These are phyloP conservation scores for Tolypocladium nubicola DNA, from an alignment of 2,329 filamentous ascomycete species.

Conservation along the genomic window DNA sequence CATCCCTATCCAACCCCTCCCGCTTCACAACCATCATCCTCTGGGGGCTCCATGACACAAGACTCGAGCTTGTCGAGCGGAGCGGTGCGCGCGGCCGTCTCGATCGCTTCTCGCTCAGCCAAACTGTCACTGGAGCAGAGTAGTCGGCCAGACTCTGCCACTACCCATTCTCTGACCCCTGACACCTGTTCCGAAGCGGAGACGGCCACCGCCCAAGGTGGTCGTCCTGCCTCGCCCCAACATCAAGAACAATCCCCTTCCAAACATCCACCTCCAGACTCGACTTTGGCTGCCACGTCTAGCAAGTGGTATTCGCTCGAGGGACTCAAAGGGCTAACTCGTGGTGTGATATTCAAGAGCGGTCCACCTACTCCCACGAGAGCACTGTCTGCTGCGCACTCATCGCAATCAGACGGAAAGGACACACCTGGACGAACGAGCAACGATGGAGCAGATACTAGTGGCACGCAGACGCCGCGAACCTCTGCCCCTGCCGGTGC, in stretches of 20 bases:
- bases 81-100: slow-evolving; percentile 11
- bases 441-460: slow-evolving; percentile 32
- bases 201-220: background rate
- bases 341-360: slow-evolving; percentile 66
- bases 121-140: slow-evolving; percentile 2
- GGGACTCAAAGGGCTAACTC: slow-evolving; percentile 81
- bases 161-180: slow-evolving; percentile 1
- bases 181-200: slow-evolving; percentile 1
- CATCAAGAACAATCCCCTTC: slow-evolving; percentile 19
- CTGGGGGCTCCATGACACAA: slow-evolving; percentile 18
- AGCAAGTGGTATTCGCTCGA: slow-evolving; percentile 53
- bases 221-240: slow-evolving; percentile 1
- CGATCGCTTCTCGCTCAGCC: slow-evolving; percentile 8
- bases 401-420: slow-evolving; percentile 36
- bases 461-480: slow-evolving; percentile 42
- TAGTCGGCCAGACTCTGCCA: slow-evolving; percentile 1
- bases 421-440: slow-evolving; percentile 25
- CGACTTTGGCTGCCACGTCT: slow-evolving; percentile 24
- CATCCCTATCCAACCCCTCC: slow-evolving; percentile 47
- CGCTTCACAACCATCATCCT: slow-evolving; percentile 35
- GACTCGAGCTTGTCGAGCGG: slow-evolving; percentile 13
- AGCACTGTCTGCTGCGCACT: slow-evolving; percentile 59
- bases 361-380: slow-evolving; percentile 84
- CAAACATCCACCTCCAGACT: slow-evolving; percentile 35
- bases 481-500: slow-evolving; percentile 34